Evolutionary conservation across 1,139 yeast genomes (phyloP), one percentile per base, ranked within the genome.

Genomic region (Candida pseudoviswanathii): DNA sequence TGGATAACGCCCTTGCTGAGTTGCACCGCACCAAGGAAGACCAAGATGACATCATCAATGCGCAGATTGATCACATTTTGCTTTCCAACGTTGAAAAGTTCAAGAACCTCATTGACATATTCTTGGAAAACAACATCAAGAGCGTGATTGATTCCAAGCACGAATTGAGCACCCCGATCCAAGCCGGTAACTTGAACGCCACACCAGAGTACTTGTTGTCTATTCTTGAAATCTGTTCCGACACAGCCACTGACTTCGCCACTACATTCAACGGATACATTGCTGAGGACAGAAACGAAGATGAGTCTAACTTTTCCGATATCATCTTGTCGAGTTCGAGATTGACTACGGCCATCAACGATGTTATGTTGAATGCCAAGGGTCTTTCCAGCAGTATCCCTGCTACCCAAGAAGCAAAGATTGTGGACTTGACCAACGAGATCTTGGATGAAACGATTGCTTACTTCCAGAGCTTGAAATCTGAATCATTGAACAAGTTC

Each of bases 131-230:
- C 57, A 90, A 89, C 45, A 81, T 87, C 32, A 84, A 83, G 54
- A 76, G 91, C 47, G 77, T 89, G 46, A 95, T 89, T 65, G 91
- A 88, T 55, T 73, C 89, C 0, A 73, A 86, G 45, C 86, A 81
- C 60, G 92, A 86, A 59, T 73, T 89, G 52, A 85, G 82, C 48
- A 85, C 94, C 3, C 87, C 95, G 24, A 80, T 87, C 80, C 94
- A 87, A 65, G 90, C 94, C 16, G 96, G 96, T 49, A 89, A 89
- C 61, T 83, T 85, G 58, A 84, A 85, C 62, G 78, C 96, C 1
- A 81, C 95, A 0, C 90, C 96, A 1, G 86, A 81, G 58, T 86
- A 83, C 60, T 69, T 88, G 37, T 72, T 85, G 41, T 85, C 95
- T 0, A 72, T 89, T 44, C 72, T 86, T 56, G 97, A 91, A 63